Base-by-base conservation (phyloP, 352 stramenopile species). In the Phytopythium aichiense region DNA sequence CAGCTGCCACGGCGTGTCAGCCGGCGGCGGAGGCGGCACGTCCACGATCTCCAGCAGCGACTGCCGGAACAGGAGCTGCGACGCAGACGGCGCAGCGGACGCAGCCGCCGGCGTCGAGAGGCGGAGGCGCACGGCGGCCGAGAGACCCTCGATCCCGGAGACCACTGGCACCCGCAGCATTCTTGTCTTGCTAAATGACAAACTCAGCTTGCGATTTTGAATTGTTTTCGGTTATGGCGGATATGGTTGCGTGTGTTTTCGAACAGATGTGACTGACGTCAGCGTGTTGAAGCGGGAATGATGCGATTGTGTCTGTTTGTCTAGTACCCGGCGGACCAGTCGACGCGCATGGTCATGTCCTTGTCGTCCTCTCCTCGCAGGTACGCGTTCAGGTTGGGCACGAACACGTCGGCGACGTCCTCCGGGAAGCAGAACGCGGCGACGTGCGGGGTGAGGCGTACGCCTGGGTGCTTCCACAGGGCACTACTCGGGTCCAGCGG, bases 391-490 rank as follows among this genome's bases (percentile, higher is more conserved):
- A 84, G 68, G 64, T 88, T 88, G 35, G 76, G 63, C 38, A 81
- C 46, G 53, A 96, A 92, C 13, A 93, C 67, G 28, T 81, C 75
- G 42, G 86, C 86, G 33, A 96, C 84, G 61, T 95, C 84, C 53
- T 80, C 72, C 2, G 73, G 65, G 48, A 87, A 84, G 51, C 87
- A 92, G 9, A 85, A 74, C 30, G 79, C 89, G 18, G 83, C 84
- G 0, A 94, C 79, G 66, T 96, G 86, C 7, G 86, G 86, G 25
- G 88, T 94, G 60, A 96, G 65, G 30, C 73, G 73, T 0, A 95
- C 81, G 20, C 76, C 65, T 0, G 72, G 60, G 59, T 84, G 73
- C 11, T 65, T 55, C 88, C 86, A 96, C 31, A 97, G 63, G 16
- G 63, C 50, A 58, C 81, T 94, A 5, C 66, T 45, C 1, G 61